Evolutionary conservation across 2,329 filamentous ascomycete species (phyloP).

Genomic region (Cytospora paraplurivora): DNA sequence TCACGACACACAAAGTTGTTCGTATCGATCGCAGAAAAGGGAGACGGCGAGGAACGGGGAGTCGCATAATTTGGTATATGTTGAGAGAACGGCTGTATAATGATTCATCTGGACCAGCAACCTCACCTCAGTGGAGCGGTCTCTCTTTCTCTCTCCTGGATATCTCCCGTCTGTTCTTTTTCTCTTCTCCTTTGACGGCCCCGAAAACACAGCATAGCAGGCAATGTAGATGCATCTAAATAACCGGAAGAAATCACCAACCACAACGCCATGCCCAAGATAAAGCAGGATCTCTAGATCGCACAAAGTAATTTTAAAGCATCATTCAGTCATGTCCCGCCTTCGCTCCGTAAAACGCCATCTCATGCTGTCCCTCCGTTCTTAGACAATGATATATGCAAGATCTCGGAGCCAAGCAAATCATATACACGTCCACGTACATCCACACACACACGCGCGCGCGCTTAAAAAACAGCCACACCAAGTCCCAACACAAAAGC

Average conservation of each 20-base stretch:
- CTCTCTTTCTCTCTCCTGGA: too few relatives aligned
- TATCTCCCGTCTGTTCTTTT: neutral
- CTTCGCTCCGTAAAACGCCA: neutral
- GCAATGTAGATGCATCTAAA: neutral
- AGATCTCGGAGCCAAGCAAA: neutral
- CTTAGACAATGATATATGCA: neutral
- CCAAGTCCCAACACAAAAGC: constrained; percentile 19
- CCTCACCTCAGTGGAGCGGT: neutral
- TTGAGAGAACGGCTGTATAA: neutral
- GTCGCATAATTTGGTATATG: too few relatives aligned
- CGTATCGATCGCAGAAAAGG: neutral
- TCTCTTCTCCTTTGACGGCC: neutral
- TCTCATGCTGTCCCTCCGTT: neutral
- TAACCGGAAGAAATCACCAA: neutral
- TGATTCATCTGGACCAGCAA: neutral
- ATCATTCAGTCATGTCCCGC: neutral
- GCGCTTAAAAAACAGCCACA: constrained; percentile 6
- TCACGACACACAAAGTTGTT: neutral
- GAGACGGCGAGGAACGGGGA: too few relatives aligned
- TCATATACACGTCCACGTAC: constrained; percentile 1
- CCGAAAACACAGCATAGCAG: neutral
- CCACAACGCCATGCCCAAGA: neutral
- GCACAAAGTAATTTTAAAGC: neutral
- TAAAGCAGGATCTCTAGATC: neutral
- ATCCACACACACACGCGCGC: neutral